Conservation (phyloP, 2,329 filamentous ascomycete genomes). For the Fusarium sambucinum region DNA sequence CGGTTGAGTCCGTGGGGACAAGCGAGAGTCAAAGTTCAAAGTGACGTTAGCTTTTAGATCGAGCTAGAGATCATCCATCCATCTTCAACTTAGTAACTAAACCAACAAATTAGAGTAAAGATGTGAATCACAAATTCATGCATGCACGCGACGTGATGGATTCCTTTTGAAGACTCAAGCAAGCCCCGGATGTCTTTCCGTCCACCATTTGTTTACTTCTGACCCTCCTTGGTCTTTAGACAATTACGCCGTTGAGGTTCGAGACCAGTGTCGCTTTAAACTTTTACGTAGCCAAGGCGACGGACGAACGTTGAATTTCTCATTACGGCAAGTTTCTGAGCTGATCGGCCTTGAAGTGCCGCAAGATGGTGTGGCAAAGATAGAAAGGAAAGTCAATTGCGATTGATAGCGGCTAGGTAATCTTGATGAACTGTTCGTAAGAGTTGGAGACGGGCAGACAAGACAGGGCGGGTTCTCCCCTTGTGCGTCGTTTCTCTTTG, state of each 20-base stretch:
- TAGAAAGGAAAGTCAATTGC: constrained; percentile 7
- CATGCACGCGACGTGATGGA: constrained; percentile 22
- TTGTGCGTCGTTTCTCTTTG: neutral
- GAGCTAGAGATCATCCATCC: constrained; percentile 4
- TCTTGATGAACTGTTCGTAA: neutral
- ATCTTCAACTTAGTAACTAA: neutral
- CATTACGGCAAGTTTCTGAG: constrained; percentile 5
- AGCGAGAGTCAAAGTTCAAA: constrained; percentile 38
- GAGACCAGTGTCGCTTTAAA: constrained; percentile 37
- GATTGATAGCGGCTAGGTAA: constrained; percentile 9
- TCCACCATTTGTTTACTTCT: constrained; percentile 11
- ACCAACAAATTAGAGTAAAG: constrained; percentile 10
- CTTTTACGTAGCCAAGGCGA: constrained; percentile 40
- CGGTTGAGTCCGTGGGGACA: constrained; percentile 6
- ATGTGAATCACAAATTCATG: constrained; percentile 26
- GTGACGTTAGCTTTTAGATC: constrained; percentile 41
- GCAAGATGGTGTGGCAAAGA: constrained; percentile 26
- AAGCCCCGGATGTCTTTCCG: constrained; percentile 45
- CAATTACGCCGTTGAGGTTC: constrained; percentile 33
- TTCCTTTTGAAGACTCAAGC: constrained; percentile 7
- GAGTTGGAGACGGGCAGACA: neutral
- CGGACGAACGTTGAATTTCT: constrained; percentile 30
- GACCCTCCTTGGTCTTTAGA: constrained; percentile 7
- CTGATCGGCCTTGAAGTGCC: constrained; percentile 14
- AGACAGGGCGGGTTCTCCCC: neutral